These are phyloP conservation scores for Xylaria polymorpha DNA, from an alignment of 2,329 filamentous ascomycete species.

Conservation along the genomic window DNA sequence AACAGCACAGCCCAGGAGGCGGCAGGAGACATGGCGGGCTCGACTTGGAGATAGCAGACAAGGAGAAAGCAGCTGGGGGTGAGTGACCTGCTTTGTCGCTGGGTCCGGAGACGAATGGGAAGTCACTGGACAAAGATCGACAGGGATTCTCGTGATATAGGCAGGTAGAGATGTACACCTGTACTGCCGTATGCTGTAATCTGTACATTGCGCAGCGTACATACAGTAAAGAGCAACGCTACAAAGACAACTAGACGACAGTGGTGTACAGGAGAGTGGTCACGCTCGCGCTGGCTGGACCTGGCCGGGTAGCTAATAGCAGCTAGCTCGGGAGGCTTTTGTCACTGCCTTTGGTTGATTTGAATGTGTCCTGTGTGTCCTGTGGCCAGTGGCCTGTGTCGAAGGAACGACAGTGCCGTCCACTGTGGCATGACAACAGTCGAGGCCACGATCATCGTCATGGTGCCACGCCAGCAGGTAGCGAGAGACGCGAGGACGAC, in stretches of 20 bases:
- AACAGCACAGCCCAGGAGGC: conserved; percentile 20
- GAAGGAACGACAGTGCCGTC: conserved; percentile 35
- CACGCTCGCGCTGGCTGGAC: conserved; percentile 22
- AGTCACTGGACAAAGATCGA: conserved; percentile 33
- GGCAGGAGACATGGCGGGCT: conserved; percentile 3
- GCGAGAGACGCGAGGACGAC: conserved; percentile 34
- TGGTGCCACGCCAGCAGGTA: conserved; percentile 44
- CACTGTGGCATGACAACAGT: conserved; percentile 44
- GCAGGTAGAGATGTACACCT: conserved; percentile 14
- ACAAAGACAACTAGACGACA: conserved; percentile 18
- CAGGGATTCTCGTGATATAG: conserved; percentile 25
- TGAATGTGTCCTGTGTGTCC: background rate
- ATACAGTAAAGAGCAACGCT: conserved; percentile 22
- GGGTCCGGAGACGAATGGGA: conserved; percentile 5
- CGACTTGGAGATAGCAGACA: conserved; percentile 29
- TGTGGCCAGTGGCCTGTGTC: background rate
- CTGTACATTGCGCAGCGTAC: background rate
- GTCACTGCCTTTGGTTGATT: conserved; percentile 19
- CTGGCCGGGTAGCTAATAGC: conserved; percentile 5
- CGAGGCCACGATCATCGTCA: conserved; percentile 41
- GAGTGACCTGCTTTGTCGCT: conserved; percentile 34
- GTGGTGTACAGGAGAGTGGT: conserved; percentile 13
- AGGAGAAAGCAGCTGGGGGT: conserved; percentile 7
- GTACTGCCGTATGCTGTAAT: background rate
- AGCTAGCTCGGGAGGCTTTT: conserved; percentile 17